Evolutionary conservation across 306 rosid species (phyloP), one percentile per base, ranked within the genome.

Genomic region (Amphicarpaea edgeworthii): DNA sequence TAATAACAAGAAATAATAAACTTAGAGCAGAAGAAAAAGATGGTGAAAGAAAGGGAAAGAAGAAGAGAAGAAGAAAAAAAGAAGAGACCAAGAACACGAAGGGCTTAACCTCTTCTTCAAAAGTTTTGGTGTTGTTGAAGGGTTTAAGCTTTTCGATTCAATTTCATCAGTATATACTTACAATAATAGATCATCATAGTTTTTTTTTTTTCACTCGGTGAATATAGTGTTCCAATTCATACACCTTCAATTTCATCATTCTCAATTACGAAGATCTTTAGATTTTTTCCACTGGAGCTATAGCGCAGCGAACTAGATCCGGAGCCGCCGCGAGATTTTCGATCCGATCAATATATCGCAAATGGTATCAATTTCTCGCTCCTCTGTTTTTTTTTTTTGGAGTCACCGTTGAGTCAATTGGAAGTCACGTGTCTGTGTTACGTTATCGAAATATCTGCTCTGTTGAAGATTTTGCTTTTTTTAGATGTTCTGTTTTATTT

Each of bases 221-320:
- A 30, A 60, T 37, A 54, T 2, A 57, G 38, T 17, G 38, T 57
- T 12, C 16, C 64, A 24, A 60, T 51, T 60, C 37, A 1, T 51
- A 61, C 32, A 28, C 19, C 41, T 14, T 46, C 6, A 6, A 20
- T 41, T 65, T 12, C 73, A 12, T 69, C 63, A 16, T 60, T 75
- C 62, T 45, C 72, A 76, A 80, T 59, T 79, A 68, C 85, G 53
- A 72, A 78, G 83, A 75, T 75, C 83, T 76, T 84, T 43, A 70
- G 17, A 64, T 55, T 84, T 21, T 85, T 37, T 73, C 57, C 57
- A 72, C 51, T 72, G 85, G 81, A 78, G 84, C 73, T 78, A 73
- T 73, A 51, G 38, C 59, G 81, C 55, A 79, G 71, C 72, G 67
- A 70, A 80, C 90, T 85, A 85, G 97, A 95, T 90, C 93, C 90